Conservation (phyloP, 2,329 filamentous ascomycete genomes). For the Neonectria neomacrospora region DNA sequence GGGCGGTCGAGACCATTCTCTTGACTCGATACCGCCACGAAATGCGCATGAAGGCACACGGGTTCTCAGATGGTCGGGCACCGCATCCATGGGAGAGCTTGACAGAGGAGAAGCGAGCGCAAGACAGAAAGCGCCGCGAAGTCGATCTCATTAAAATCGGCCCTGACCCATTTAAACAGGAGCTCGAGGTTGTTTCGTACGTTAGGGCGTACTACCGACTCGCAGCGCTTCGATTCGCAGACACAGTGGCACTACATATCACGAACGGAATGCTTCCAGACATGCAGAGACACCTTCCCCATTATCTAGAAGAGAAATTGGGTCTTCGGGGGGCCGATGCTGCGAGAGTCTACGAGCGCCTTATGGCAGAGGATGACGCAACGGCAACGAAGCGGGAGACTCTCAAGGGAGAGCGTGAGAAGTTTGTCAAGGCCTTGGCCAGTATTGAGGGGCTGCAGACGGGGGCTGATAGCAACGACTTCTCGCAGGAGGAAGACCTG, state of each 20-base stretch:
- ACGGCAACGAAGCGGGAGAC: slow-evolving; percentile 55
- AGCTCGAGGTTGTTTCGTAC: slow-evolving; percentile 71
- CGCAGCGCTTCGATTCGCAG: slow-evolving; percentile 72
- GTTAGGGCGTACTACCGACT: slow-evolving; percentile 77
- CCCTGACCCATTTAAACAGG: slow-evolving; percentile 66
- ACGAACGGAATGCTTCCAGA: slow-evolving; percentile 61
- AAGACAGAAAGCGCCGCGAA: slow-evolving; percentile 57
- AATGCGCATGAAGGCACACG: slow-evolving; percentile 57
- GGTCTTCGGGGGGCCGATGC: slow-evolving; percentile 51
- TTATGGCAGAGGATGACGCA: slow-evolving; percentile 61
- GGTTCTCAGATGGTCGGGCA: slow-evolving; percentile 44
- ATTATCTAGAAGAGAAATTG: slow-evolving; percentile 57
- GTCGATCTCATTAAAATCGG: slow-evolving; percentile 61
- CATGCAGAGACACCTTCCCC: slow-evolving; percentile 54
- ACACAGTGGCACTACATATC: slow-evolving; percentile 61
- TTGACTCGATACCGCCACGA: slow-evolving; percentile 61
- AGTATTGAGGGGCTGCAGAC: slow-evolving; percentile 58
- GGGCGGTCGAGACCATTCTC: slow-evolving; percentile 57
- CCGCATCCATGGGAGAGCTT: slow-evolving; percentile 57
- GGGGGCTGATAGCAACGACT: slow-evolving; percentile 41
- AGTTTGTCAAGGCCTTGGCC: slow-evolving; percentile 58
- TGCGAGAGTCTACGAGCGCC: slow-evolving; percentile 49
- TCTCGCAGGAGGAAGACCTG: slow-evolving; percentile 32
- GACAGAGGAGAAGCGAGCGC: slow-evolving; percentile 58
- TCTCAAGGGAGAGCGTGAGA: slow-evolving; percentile 57